phyloP scores from a whole-genome alignment of 495 filamentous ascomycete species.

The Cercophora scortea region DNA sequence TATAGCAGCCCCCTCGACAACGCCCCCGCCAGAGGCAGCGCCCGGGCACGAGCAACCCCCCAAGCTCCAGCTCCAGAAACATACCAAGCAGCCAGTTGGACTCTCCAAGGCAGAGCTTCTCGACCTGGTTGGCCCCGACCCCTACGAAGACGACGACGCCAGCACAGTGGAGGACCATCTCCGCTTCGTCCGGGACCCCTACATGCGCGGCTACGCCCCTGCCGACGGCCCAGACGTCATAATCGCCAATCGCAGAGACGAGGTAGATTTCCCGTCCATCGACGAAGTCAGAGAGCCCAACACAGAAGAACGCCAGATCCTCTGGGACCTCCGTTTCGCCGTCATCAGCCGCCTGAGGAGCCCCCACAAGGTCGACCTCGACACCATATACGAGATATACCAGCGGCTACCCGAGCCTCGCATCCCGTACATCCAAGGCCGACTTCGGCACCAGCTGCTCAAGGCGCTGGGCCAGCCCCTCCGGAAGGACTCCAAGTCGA shows the following conservation, averaged over 20 bases:
- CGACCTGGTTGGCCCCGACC: slow-evolving; percentile 28
- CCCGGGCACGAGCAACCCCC: too few relatives aligned
- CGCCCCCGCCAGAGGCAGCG: too few relatives aligned
- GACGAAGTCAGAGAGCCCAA: slow-evolving; percentile 21
- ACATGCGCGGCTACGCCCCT: slow-evolving; percentile 38
- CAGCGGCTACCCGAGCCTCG: slow-evolving; percentile 48
- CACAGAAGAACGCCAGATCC: slow-evolving; percentile 9
- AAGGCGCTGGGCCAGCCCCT: slow-evolving; percentile 57
- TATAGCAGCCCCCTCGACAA: neutral
- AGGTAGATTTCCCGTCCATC: slow-evolving; percentile 36
- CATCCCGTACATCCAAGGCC: slow-evolving; percentile 52
- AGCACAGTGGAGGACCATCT: slow-evolving; percentile 39
- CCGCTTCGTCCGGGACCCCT: slow-evolving; percentile 34
- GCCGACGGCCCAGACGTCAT: slow-evolving; percentile 32
- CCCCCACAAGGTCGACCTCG: slow-evolving; percentile 24
- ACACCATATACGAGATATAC: slow-evolving; percentile 35
- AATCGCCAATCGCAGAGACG: slow-evolving; percentile 36
- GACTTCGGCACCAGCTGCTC: slow-evolving; percentile 56
- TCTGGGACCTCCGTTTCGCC: slow-evolving; percentile 26
- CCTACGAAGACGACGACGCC: slow-evolving; percentile 30
- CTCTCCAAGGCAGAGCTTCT: slow-evolving; percentile 35
- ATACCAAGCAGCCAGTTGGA: neutral
- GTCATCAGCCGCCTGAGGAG: slow-evolving; percentile 23
- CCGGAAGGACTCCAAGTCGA: slow-evolving; percentile 46
- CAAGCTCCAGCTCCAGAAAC: too few relatives aligned